Conservation (phyloP, 108 stramenopile species). For the Nitzschia sp. region DNA sequence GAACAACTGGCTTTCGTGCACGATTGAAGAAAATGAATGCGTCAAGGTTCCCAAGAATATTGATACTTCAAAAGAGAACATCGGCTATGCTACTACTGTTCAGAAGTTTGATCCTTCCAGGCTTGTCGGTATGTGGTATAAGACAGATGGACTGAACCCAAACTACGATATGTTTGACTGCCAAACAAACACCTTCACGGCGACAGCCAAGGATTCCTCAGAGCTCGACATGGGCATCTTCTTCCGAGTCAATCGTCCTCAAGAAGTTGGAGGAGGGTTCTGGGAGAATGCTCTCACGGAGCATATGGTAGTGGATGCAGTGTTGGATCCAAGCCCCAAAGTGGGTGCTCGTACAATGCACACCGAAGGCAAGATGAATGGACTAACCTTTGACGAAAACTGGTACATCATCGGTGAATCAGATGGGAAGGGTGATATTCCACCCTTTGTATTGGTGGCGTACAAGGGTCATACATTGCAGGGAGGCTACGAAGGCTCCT, state of each 20-base stretch:
- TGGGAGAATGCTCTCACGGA: conserved; percentile 90
- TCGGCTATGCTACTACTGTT: conserved; percentile 52
- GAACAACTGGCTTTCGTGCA: conserved; percentile 81
- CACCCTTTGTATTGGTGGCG: conserved; percentile 87
- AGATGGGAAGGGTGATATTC: conserved; percentile 65
- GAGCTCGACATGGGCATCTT: conserved; percentile 86
- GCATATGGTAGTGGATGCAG: conserved; percentile 83
- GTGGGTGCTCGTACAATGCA: conserved; percentile 71
- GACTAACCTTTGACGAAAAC: conserved; percentile 90
- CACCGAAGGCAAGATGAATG: conserved; percentile 93
- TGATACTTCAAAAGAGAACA: conserved; percentile 76
- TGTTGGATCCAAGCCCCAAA: conserved; percentile 25
- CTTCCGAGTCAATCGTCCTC: conserved; percentile 82
- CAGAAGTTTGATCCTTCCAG: conserved; percentile 73
- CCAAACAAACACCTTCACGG: conserved; percentile 86
- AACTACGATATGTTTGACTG: conserved; percentile 96
- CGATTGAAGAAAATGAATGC: conserved; percentile 89
- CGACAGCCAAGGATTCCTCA: conserved; percentile 39
- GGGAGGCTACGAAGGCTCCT: conserved; percentile 95
- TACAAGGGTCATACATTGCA: conserved; percentile 96
- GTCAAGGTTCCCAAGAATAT: conserved; percentile 83
- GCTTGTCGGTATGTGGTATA: conserved; percentile 92
- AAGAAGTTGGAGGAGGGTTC: conserved; percentile 76
- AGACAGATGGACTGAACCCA: conserved; percentile 90
- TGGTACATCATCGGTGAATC: conserved; percentile 91